Conservation (phyloP, 2,329 filamentous ascomycete species). For the Pezicula carpinea region DNA sequence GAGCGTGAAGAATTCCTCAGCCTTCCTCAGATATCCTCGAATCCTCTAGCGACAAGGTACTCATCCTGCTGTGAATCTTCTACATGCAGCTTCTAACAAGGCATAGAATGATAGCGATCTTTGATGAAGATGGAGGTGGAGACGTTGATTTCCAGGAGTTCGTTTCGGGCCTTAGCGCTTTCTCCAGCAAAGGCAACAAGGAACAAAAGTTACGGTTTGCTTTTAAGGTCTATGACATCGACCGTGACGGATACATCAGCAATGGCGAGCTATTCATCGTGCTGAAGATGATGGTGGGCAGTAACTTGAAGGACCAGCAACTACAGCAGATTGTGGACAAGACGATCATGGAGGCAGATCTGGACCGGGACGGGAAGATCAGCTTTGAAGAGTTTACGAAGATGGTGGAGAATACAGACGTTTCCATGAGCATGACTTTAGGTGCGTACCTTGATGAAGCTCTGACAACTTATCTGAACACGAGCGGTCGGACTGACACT, state of each 20-base stretch:
- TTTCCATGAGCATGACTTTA: slow-evolving; percentile 71
- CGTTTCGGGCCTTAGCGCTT: slow-evolving; percentile 88
- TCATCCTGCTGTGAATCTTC: not conserved
- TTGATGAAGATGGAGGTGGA: slow-evolving; percentile 96
- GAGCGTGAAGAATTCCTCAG: slow-evolving; percentile 98
- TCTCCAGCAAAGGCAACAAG: slow-evolving; percentile 98
- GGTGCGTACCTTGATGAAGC: slow-evolving; percentile 40
- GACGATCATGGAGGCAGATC: slow-evolving; percentile 99
- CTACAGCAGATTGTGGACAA: slow-evolving; percentile 99
- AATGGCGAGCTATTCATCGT: slow-evolving; percentile 99
- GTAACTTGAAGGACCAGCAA: slow-evolving; percentile 98
- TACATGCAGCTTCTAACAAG: not conserved
- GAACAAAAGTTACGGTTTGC: slow-evolving; percentile 97
- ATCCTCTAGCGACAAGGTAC: slow-evolving; percentile 89
- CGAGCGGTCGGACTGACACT: not conserved
- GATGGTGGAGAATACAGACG: slow-evolving; percentile 94
- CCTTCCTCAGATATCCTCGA: slow-evolving; percentile 94
- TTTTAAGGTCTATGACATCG: slow-evolving; percentile 99
- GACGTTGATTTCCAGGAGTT: slow-evolving; percentile 99
- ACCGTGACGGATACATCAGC: slow-evolving; percentile 96
- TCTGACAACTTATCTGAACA: too few relatives aligned
- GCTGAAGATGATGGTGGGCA: slow-evolving; percentile 99
- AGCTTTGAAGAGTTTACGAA: slow-evolving; percentile 98
- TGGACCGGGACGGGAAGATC: slow-evolving; percentile 94
- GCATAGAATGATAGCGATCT: slow-evolving; percentile 92